Base-by-base conservation (phyloP, 2,329 filamentous ascomycete genomes). In the Graphilbum sp. region DNA sequence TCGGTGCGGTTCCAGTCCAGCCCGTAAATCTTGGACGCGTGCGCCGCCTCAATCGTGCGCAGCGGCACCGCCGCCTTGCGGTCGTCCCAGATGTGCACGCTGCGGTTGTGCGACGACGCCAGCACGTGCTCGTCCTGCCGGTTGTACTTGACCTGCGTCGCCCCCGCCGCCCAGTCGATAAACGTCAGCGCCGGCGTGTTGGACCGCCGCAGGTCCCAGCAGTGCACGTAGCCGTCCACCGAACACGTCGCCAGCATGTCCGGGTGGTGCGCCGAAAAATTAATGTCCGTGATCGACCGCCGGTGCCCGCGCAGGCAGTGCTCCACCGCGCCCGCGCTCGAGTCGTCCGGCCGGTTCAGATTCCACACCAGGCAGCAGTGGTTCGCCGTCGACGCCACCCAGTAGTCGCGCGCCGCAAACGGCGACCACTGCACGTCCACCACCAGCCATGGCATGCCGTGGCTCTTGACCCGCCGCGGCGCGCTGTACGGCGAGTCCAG, bases 401-500 rank as follows among this genome's bases (percentile, higher is more conserved):
- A 95, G 50, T 87, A 87, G 54, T 93, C 83, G 35, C 87, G 74
- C 17, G 72, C 75, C 12, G 87, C 82, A 54, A 95, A 94, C 1
- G 88, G 88, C 11, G 85, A 94, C 88, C 88, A 95, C 57, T 95
- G 88, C 23, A 94, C 87, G 56, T 95, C 88, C 11, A 88, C 86
- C 5, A 94, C 87, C 37, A 93, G 76, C 85, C 87, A 95, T n/a
- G 84, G 80, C 32, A 85, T 77, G 39, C 84, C 80, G 57, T 93
- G 84, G 44, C 80, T 80, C 48, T 68, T 70, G 35, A 95, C 68
- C 50, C 86, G 79, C 16, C 86, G 79, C 16, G 88, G 88, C 10
- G 81, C 79, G 42, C 80, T 90, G 53, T 86, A 90, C 1, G 85
- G 85, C 11, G 78, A 86, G 59, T 95, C 87, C 34, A 95, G 67